phyloP scores from a whole-genome alignment of 305 asterid species.

The Solanum aculeatissimum region DNA sequence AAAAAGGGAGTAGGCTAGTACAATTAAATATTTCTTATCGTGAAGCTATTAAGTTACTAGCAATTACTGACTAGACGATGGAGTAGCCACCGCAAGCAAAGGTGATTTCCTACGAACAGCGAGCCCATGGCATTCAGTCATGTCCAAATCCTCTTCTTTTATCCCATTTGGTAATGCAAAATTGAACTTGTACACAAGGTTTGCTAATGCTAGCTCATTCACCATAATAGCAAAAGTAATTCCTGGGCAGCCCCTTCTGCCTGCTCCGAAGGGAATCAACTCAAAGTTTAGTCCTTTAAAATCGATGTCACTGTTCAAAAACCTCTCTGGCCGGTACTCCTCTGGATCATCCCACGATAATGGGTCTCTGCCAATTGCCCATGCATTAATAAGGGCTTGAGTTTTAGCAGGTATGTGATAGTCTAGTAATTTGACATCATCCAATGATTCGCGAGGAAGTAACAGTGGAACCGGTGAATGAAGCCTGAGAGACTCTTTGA shows the following conservation, averaged over 20 bases:
- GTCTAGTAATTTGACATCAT: constrained; percentile 4
- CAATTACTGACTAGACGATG: not conserved
- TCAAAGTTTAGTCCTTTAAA: constrained; percentile 7
- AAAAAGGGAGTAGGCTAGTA: not conserved
- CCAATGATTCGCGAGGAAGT: not conserved
- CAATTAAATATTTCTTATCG: not conserved
- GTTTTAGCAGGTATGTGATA: not conserved
- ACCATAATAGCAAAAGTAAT: not conserved
- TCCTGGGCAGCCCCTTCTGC: constrained; percentile 22
- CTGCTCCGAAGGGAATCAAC: constrained; percentile 23
- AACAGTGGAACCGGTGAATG: constrained; percentile 17
- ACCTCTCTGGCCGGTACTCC: not conserved
- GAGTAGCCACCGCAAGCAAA: not conserved
- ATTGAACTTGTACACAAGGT: constrained; percentile 22
- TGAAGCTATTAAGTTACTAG: not conserved
- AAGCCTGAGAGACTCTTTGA: constrained; percentile 23
- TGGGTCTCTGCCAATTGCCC: not conserved
- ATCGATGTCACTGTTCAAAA: constrained; percentile 1
- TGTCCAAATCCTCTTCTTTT: constrained; percentile 12
- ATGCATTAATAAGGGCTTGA: not conserved
- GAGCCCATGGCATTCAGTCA: constrained; percentile 10
- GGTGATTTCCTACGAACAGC: not conserved
- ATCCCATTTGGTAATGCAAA: constrained; percentile 13
- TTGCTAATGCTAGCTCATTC: constrained; percentile 21
- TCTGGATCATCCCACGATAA: not conserved